phyloP scores from a whole-genome alignment of 2,329 filamentous ascomycete species.

The Cladosporium oxysporum region DNA sequence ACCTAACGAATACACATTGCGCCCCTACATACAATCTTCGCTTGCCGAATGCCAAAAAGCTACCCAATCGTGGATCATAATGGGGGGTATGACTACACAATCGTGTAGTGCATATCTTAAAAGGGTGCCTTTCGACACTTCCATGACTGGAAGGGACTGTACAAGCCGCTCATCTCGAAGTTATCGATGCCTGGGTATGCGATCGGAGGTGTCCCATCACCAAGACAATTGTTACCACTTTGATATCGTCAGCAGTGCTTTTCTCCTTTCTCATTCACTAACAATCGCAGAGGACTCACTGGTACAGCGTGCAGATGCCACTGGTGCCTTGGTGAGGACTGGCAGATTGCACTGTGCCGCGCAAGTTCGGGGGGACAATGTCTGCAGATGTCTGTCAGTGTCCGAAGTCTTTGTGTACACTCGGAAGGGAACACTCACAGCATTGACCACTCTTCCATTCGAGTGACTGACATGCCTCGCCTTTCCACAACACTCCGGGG shows the following conservation, averaged over 20 bases:
- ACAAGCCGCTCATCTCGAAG: constrained; percentile 5
- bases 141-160: background rate
- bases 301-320: background rate
- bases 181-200: background rate
- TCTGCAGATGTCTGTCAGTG: background rate
- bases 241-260: background rate
- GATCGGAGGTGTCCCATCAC: background rate
- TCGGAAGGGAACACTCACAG: background rate
- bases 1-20: background rate
- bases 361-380: background rate
- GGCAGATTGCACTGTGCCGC: background rate
- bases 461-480: background rate
- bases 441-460: background rate
- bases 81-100: background rate
- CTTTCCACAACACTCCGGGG: background rate
- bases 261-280: background rate
- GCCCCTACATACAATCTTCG: background rate
- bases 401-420: background rate
- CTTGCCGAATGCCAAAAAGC: background rate
- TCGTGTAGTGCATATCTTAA: background rate
- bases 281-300: background rate
- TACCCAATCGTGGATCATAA: background rate
- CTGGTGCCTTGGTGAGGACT: background rate
- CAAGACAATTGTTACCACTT: background rate
- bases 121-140: background rate